Base-by-base conservation (phyloP, 495 filamentous ascomycete genomes). In the Filosporella fistucella region DNA sequence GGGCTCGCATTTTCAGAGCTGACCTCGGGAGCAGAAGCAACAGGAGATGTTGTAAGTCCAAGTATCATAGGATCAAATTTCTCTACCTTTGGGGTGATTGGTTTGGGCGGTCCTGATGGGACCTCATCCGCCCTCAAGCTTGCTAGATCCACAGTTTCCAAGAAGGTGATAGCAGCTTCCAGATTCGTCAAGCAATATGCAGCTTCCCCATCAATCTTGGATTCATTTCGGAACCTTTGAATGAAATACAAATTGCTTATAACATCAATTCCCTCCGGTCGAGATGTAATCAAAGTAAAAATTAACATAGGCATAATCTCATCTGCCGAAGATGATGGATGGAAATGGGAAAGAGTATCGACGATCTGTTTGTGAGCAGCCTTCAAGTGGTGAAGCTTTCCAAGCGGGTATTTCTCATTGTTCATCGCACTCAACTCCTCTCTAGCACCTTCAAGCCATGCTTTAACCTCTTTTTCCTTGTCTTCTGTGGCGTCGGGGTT, bases 141-240 rank as follows among this genome's bases (percentile, higher is more conserved):
- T 12, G 90, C 87, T 8, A 99, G 77, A 61, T 99, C 93, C 22
- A 99, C 91, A 20, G 93, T 96, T 57, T 97, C 91, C n/a, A 99
- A 71, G 60, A 99, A 99, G 43, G 84, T 87, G 35, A 97, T 89
- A 38, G 91, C 84, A 5, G 93, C 93, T 67, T 99, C 93, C 10
- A 97, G 82, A 58, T 93, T 97, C 11, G 93, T 96, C 30, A 99
- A 74, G 55, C 93, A 97, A 62, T 97, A 99, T 14, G 93, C 91
- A 10, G 87, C 85, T 63, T 97, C 94, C 21, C 93, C 93, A 39
- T 93, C 86, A 13, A 97, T 78, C 55, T 89, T 95, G 37, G 68
- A 85, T 36, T 86, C 79, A 51, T 88, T 84, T 49, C 93, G 84
- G 62, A 99, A 99, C 48, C 91, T 74, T 61, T 96, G 91, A 55